Evolutionary conservation across 441 rosid species (phyloP).

Genomic region (Hura crepitans): DNA sequence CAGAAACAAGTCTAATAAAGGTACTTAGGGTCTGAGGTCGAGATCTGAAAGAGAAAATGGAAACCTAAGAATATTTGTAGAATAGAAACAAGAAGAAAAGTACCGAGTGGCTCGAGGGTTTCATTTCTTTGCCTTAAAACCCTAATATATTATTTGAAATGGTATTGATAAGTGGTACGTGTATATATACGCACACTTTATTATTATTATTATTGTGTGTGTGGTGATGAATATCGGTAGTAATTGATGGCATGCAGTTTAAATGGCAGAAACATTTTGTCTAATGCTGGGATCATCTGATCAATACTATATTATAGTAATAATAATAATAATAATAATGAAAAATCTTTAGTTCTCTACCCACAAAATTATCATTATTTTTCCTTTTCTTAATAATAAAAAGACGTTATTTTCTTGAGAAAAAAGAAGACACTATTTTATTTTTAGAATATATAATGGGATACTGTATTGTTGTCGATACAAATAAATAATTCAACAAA

Average conservation of each 20-base stretch:
- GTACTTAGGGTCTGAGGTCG: not conserved
- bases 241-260: conserved; percentile 3
- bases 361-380: conserved; percentile 8
- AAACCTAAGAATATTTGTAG: not conserved
- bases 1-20: too few relatives aligned
- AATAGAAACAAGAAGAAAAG: too few relatives aligned
- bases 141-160: conserved; percentile 9
- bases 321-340: too few relatives aligned
- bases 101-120: too few relatives aligned
- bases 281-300: conserved; percentile 6
- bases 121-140: not conserved
- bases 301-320: not conserved
- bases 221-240: not conserved
- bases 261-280: conserved; percentile 9
- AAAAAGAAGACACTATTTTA: too few relatives aligned
- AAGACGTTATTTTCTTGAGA: not conserved
- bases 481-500: not conserved
- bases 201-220: not conserved
- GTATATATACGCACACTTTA: too few relatives aligned
- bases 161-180: not conserved
- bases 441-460: too few relatives aligned
- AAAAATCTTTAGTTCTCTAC: not conserved
- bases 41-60: not conserved
- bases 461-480: not conserved
- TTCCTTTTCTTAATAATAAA: not conserved